Evolutionary conservation across 192 early-diverging fungal species (phyloP), one percentile per base, ranked within the genome.

Genomic region (Endogone sp.): DNA sequence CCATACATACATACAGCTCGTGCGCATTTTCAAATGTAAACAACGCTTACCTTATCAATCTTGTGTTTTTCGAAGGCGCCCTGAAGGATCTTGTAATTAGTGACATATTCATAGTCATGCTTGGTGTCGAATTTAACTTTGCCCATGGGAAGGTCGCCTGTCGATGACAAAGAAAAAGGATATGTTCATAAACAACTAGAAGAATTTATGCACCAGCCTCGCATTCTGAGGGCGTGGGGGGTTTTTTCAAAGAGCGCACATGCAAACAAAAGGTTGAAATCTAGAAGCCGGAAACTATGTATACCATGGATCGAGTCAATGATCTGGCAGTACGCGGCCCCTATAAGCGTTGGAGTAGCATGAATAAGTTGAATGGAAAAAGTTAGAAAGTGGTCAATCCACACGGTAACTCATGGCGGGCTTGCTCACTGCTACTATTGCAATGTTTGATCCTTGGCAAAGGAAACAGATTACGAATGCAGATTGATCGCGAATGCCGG

Each of bases 71-170:
- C 86, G 71, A 99, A 94, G 56, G 82, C 80, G 68, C 81, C 80
- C 71, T 98, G 97, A 26, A 99, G 87, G 31, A 99, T 83, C 82
- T 99, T 98, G 79, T 85, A 99, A 80, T 99, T 99, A 37, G 84
- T 82, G 29, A 97, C 88, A 74, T 93, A 99, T 78, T 99, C 96
- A 78, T 97, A 97, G 70, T 98, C 95, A 62, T 95, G 91, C 81
- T 95, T 97, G 28, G 95, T 91, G 29, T 85, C 81, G 72, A 98
- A 99, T 76, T 97, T 98, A 67, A 99, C 96, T 71, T 93, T 93
- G 64, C 75, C 75, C 70, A 99, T 85, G 24, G 89, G 89, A 11
- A 98, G 87, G 83, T 98, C 84, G 31, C 76, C 84, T 89, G 64
- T 64, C 11, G 26, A 49, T 37, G 91, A 28, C 59, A 26, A 28